Evolutionary conservation across 164 flowering plant species (phyloP), one percentile per base, ranked within the genome.

Genomic region (Vitis riparia): DNA sequence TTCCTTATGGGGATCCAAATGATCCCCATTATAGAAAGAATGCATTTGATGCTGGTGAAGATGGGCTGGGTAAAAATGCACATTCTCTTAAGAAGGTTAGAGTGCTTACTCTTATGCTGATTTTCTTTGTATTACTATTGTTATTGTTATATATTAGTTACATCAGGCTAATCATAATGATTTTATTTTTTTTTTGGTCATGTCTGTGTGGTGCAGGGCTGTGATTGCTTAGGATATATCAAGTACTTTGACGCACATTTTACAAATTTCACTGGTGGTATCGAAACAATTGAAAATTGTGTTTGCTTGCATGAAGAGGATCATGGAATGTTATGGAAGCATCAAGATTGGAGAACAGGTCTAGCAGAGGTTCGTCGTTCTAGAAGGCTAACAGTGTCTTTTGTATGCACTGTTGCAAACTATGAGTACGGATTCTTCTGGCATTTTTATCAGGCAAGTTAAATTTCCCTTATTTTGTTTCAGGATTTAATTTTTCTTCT

Each of bases 21-120:
- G 97, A 88, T 51, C 98, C 98, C 16, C 98, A 94, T 74, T 94
- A 92, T 69, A 79, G 98, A 68, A 94, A 94, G 69, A 94, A 92
- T 86, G 98, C 98, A 60, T 92, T 94, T 79, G 97, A 94, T 88
- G 97, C 98, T 5, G 98, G 97, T 59, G 98, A 94, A 86, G 98
- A 94, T 80, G 98, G 98, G 44, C 81, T 92, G 58, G 98, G 98
- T 10, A 91, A 90, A 86, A 94, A 94, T 85, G 92, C 98, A 30
- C 96, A 94, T 79, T 94, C 98, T 44, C 89, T 92, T 17, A 94
- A 94, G 76, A 87, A 80, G 94, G 98, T 91, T n/a, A 27, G 53
- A 12, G n/a, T 65, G 14, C 59, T 63, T 37, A 29, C 27, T 11
- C 16, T 49, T 72, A 15, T 19, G n/a, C 0, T 32, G 50, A 11